Evolutionary conservation across 2,329 filamentous ascomycete species (phyloP), one percentile per base, ranked within the genome.

Genomic region (Verticillium dahliae): DNA sequence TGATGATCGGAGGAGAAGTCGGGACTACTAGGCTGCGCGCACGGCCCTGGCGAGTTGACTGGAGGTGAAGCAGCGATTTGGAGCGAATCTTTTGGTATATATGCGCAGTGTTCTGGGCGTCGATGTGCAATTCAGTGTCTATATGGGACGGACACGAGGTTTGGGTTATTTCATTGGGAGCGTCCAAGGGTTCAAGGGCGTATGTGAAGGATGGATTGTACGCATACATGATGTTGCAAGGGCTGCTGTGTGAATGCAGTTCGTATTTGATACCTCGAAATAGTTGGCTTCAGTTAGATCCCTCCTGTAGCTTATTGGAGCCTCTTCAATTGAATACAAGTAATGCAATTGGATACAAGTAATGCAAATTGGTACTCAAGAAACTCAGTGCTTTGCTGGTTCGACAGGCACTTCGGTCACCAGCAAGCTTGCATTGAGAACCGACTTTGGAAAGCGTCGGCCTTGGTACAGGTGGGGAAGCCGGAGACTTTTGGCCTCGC

Each of bases 1-100:
- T 60, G 66, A 64, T 55, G 67, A 71, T 56, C 65, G 70, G 56
- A 64, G 68, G 55, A 69, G 69, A 52, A 68, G 67, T 37, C 60
- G 62, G n/a, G 63, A 66, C 4, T 72, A 71, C 56, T 62, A 68
- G 54, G 69, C 14, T 13, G 45, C 13, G 39, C 6, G 18, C 6
- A 7, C 9, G 57, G 9, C 15, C 31, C 15, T 50, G n/a, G 39
- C 33, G 3, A 11, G 15, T 58, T 33, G 6, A 35, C 4, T 35
- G 13, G 34, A 27, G 6, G 15, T 6, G 54, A 11, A 31, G 18
- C n/a, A 31, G 6, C 39, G 31, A 27, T 31, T 41, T 14, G 34
- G 56, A 39, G 38, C 33, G 38, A 41, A n/a, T 14, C 13, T 38
- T 38, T 59, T 41, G 61, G 35, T 37, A 37, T 37, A 37, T 10